phyloP scores from a whole-genome alignment of 768 basidiomycete genomes.

The Tricholoma matsutake region DNA sequence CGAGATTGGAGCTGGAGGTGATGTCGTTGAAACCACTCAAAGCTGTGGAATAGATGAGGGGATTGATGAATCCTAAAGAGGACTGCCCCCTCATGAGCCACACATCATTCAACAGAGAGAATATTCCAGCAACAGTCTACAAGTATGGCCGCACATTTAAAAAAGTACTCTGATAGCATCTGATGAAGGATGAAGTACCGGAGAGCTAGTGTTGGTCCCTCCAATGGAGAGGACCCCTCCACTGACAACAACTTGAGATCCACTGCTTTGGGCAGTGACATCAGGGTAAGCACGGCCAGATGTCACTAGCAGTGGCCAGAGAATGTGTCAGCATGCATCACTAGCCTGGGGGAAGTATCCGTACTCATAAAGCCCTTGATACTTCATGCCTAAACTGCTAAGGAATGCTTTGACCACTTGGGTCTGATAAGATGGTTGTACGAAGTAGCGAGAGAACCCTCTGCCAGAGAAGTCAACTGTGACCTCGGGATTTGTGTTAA shows the following conservation, averaged over 20 bases:
- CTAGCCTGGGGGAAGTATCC: constrained; percentile 6
- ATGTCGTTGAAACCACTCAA: constrained; percentile 51
- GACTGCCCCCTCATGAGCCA: constrained; percentile 41
- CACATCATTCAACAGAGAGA: constrained; percentile 62
- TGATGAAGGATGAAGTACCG: constrained; percentile 16
- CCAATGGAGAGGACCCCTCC: constrained; percentile 37
- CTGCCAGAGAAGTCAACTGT: constrained; percentile 65
- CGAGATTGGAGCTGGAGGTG: constrained; percentile 47
- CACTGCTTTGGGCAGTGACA: constrained; percentile 53
- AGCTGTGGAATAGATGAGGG: constrained; percentile 49
- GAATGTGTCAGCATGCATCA: not conserved
- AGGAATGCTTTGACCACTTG: constrained; percentile 33
- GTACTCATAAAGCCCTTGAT: constrained; percentile 54
- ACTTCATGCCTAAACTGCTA: constrained; percentile 29
- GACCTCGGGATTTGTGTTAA: constrained; percentile 44
- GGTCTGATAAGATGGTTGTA: constrained; percentile 38
- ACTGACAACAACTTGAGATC: constrained; percentile 45
- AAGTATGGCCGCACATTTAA: too few relatives aligned
- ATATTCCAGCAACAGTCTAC: constrained; percentile 51
- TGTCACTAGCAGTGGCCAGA: constrained; percentile 11
- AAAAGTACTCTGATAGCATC: too few relatives aligned
- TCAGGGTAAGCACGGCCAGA: constrained; percentile 39
- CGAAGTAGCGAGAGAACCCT: constrained; percentile 62
- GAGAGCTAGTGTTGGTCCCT: constrained; percentile 64
- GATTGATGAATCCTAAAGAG: constrained; percentile 63